Conservation (phyloP, 2,329 filamentous ascomycete genomes). For the Aureobasidium sp. region DNA sequence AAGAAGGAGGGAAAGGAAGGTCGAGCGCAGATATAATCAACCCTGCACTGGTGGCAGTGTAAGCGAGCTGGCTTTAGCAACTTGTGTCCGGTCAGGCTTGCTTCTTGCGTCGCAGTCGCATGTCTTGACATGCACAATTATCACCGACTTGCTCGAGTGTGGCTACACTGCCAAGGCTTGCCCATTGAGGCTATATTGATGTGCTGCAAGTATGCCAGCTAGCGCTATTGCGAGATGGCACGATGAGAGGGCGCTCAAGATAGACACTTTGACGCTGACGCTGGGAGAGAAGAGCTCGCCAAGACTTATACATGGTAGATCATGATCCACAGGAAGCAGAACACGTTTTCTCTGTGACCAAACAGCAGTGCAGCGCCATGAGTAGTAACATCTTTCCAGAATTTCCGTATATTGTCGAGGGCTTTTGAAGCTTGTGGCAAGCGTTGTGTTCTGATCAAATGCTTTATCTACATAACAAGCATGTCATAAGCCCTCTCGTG, state of each 20-base stretch:
- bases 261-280: conserved; percentile 4
- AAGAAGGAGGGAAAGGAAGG: neutral
- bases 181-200: neutral
- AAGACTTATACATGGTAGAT: conserved; percentile 3
- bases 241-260: neutral
- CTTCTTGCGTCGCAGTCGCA: neutral
- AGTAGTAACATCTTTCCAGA: conserved; percentile 3
- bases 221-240: conserved; percentile 1
- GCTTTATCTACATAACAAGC: neutral
- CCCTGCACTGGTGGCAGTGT: neutral
- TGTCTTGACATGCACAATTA: conserved; percentile 3
- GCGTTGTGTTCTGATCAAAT: neutral
- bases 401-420: neutral
- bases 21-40: neutral
- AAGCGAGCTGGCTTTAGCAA: conserved; percentile 1
- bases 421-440: conserved; percentile 1
- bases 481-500: conserved; percentile 5
- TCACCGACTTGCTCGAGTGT: conserved; percentile 2
- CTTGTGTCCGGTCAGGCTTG: neutral
- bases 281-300: neutral
- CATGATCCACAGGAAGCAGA: conserved; percentile 2
- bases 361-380: neutral
- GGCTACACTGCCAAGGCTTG: neutral
- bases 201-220: conserved; percentile 1
- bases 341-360: conserved; percentile 1